Percentiles rank a stretch among this genome's conserved stretches.
Evolutionary conservation across 441 rosid species (phyloP).

Genomic region (Gossypium aridum): DNA sequence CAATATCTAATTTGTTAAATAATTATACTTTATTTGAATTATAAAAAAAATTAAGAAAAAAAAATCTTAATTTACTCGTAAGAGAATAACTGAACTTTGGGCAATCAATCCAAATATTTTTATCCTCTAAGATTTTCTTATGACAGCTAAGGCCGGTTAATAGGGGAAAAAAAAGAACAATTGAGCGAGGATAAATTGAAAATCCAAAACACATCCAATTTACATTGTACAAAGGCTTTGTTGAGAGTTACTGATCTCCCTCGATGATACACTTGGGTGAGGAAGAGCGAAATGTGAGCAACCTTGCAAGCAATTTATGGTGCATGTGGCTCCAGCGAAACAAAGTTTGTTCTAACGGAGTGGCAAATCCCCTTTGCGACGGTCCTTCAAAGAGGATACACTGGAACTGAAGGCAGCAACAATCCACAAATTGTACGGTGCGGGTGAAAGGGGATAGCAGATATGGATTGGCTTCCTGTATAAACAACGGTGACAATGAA

Average conservation of each 20-base stretch:
- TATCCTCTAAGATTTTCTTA: neutral
- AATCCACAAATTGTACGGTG: neutral
- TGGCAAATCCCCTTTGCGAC: neutral
- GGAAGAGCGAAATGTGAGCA: neutral
- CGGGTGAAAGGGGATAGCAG: neutral
- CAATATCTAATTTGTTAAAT: neutral
- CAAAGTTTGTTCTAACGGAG: neutral
- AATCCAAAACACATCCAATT: neutral
- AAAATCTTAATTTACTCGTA: no score
- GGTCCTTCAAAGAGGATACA: neutral
- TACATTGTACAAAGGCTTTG: neutral
- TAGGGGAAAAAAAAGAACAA: no score
- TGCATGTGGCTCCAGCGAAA: neutral
- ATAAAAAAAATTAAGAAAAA: no score
- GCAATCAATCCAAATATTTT: neutral
- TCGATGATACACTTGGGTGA: neutral
- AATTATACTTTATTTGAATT: neutral
- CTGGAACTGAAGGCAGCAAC: neutral
- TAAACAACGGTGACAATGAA: neutral
- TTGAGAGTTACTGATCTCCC: neutral
- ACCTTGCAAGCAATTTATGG: no score
- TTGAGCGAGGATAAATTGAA: no score
- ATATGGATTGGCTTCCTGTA: neutral
- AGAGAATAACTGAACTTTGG: neutral
- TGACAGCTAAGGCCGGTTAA: no score